A percentile compares a stretch with the other conserved stretches of the same genome.
Evolutionary conservation across 2,329 filamentous ascomycete genomes (phyloP).

Genomic region (Colletotrichum tanaceti): DNA sequence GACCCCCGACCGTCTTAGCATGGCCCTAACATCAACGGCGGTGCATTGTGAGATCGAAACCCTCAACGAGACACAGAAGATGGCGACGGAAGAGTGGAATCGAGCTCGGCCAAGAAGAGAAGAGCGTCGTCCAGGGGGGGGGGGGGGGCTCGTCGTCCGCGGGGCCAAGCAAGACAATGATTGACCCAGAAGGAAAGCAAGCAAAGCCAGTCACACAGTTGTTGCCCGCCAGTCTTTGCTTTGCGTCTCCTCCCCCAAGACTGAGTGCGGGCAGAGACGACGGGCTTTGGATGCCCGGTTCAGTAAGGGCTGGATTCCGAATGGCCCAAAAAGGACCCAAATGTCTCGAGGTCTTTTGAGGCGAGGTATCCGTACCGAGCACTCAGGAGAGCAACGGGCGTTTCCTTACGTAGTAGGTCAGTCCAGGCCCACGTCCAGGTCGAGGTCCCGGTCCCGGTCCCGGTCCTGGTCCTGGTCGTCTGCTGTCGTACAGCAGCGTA

Average conservation of each 20-base stretch:
- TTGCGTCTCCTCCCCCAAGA: slow-evolving; percentile 12
- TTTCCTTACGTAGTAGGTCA: not conserved
- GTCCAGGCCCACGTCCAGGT: no score
- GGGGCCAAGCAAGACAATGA: slow-evolving; percentile 32
- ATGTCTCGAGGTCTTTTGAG: not conserved
- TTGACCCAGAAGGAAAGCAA: slow-evolving; percentile 27
- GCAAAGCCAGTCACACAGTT: no score
- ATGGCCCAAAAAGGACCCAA: slow-evolving; percentile 12
- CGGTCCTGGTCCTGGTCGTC: not conserved
- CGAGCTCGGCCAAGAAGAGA: slow-evolving; percentile 6
- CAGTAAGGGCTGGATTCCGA: slow-evolving; percentile 22
- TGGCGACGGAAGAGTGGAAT: not conserved
- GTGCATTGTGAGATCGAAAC: not conserved
- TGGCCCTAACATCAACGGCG: not conserved
- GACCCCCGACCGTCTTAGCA: no score
- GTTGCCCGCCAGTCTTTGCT: slow-evolving; percentile 7
- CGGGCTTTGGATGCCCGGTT: slow-evolving; percentile 32
- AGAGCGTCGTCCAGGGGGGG: not conserved
- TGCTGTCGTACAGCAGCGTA: no score
- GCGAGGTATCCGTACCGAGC: slow-evolving; percentile 14
- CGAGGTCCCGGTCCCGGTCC: not conserved
- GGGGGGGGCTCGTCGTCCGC: no score
- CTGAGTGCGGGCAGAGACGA: not conserved
- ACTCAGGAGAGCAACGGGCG: slow-evolving; percentile 17
- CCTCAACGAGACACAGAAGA: not conserved